Conservation (phyloP, 331 rosid genomes). For the Dryas integrifolia region DNA sequence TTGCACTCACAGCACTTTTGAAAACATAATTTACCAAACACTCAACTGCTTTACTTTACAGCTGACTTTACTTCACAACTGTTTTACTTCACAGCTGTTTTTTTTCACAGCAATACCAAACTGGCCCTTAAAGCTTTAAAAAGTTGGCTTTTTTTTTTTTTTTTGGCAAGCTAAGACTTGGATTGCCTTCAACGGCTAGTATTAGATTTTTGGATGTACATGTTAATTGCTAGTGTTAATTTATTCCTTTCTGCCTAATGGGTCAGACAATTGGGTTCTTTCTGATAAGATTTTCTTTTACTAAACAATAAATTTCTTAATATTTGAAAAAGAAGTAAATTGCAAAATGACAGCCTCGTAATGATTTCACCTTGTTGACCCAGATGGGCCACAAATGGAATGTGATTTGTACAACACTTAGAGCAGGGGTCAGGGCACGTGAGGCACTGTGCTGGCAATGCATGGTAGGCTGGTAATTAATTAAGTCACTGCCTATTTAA, state of each 20-base stretch:
- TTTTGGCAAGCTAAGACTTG: neutral
- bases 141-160: too few relatives aligned
- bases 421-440: slow-evolving; percentile 11
- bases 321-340: neutral
- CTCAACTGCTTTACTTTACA: too few relatives aligned
- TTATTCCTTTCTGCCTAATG: neutral
- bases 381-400: slow-evolving; percentile 3
- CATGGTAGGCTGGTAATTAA: neutral
- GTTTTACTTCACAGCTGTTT: too few relatives aligned
- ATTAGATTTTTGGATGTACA: neutral
- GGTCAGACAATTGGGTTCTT: neutral
- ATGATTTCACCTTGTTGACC: neutral
- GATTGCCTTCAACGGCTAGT: slow-evolving; percentile 10
- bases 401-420: neutral
- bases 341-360: neutral
- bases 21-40: too few relatives aligned
- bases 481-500: slow-evolving; percentile 11
- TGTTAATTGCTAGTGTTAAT: neutral
- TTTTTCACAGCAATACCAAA: too few relatives aligned
- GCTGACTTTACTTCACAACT: too few relatives aligned
- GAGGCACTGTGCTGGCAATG: slow-evolving; percentile 18
- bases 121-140: too few relatives aligned
- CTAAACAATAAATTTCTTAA: neutral
- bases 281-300: too few relatives aligned
- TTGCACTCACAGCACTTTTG: too few relatives aligned